Base-by-base conservation (phyloP, 345 rosid species). In the Brassica juncea region DNA sequence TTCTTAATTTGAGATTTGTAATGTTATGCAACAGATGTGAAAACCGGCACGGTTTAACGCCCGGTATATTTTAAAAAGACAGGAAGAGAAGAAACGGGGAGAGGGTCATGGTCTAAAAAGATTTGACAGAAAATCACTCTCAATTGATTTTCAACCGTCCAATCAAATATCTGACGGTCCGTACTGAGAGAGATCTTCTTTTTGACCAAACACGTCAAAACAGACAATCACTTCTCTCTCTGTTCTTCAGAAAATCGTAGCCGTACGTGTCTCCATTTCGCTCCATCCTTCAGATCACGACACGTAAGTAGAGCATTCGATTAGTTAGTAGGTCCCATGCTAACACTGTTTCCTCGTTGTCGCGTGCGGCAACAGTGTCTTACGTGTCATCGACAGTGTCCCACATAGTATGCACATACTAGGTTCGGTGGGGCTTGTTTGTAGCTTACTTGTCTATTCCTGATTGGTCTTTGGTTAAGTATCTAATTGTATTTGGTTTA, bases 101-200 rank as follows among this genome's bases (percentile, higher is more conserved):
- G 39, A 78, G 82, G 77, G 77, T 72, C 30, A 67, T 79, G 77
- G 82, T 67, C 82, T 72, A 72, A 66, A 25, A 31, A 28, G 54
- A 25, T 31, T 34, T 60, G 81, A 66, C 72, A 64, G 77, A 54
- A 59, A 49, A 61, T 68, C 66, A 74, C 59, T 49, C n/a, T 65
- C 67, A 25, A 72, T 77, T 77, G 11, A n/a, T 34, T 62, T 35
- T 76, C 82, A 71, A 70, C 84, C 87, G 82, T 82, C 78, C 84
- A 80, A 79, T 84, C 83, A 49, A 16, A 73, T 27, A 84, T 84
- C 88, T 4, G 74, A 79, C 86, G 74, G 81, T 75, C 63, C 65
- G 25, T 27, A 75, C 86, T 55, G 83, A 57, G 83, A 74, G 61
- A 73, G 78, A 73, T 67, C 57, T 78, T 62, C 62, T 86, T 84